Evolutionary conservation across 2,329 filamentous ascomycete genomes (phyloP), one percentile per base, ranked within the genome.

Genomic region (Amauroascus verrucosus): DNA sequence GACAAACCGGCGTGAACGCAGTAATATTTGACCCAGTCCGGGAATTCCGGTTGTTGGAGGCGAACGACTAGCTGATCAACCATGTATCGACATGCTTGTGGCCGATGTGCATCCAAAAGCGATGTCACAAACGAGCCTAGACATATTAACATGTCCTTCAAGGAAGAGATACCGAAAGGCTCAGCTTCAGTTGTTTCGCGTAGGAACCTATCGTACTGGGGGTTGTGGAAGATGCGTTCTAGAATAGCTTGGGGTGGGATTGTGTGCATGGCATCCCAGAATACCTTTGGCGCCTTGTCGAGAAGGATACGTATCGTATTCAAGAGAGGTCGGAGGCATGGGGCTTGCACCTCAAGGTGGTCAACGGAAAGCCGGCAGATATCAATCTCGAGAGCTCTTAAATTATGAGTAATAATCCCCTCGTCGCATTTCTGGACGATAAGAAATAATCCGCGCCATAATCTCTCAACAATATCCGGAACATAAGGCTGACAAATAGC

Each of bases 221-320:
- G 82, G 57, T 85, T 89, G 55, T 79, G 80, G 61, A 93, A 87
- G 41, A 95, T 80, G 58, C 89, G 80, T 64, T 96, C 89, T n/a
- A 88, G 81, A 46, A 97, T 81, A 32, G 84, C 82, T 40, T 83
- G 83, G 2, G 88, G 85, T 0, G 86, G 85, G 48, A 91, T 87
- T 28, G 88, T 81, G 48, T 86, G 84, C 71, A 95, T 84, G 1
- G 88, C 84, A 61, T 88, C 85, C 91, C 91, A 96, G 61, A 96
- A 93, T 43, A 86, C 85, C 52, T 79, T 79, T 0, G 88, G 79
- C 0, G 87, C 85, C 61, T 86, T 89, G 58, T 83, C 79, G 50
- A 96, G 74, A 14, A 96, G 77, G 11, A 75, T 75, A 43, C 80
- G 81, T 56, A 95, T 78, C 1, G 84, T 82, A 53, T 82, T 80